Conservation (phyloP, 768 basidiomycete species). For the Xerocomellus chrysenteron region DNA sequence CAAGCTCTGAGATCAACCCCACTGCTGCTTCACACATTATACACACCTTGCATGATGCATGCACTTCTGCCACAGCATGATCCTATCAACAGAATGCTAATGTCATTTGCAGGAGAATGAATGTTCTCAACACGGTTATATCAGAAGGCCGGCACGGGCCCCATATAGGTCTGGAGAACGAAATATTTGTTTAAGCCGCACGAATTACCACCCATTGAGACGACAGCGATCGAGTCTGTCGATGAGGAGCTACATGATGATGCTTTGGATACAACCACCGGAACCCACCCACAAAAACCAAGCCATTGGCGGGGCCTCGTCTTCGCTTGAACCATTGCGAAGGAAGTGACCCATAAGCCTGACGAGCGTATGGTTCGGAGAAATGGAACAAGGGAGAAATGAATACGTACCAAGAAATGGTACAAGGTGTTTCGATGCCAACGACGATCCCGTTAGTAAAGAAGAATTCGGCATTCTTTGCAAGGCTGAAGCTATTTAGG, state of each 20-base stretch:
- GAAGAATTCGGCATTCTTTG: constrained; percentile 24
- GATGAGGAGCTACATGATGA: constrained; percentile 29
- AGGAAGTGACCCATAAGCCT: constrained; percentile 34
- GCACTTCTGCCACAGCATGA: too few relatives aligned
- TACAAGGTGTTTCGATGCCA: constrained; percentile 30
- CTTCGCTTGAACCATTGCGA: constrained; percentile 35
- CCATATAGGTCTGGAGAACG: too few relatives aligned
- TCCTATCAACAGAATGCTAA: too few relatives aligned
- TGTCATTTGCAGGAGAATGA: too few relatives aligned
- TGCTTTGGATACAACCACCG: constrained; percentile 34
- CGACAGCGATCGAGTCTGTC: neutral
- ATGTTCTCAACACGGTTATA: too few relatives aligned
- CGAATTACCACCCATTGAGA: neutral
- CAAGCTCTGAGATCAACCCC: too few relatives aligned
- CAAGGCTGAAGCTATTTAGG: constrained; percentile 22
- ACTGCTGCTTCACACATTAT: too few relatives aligned
- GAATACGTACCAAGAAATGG: constrained; percentile 18
- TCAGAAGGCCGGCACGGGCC: too few relatives aligned
- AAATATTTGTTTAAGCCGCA: neutral
- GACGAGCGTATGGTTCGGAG: neutral
- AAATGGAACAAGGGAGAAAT: neutral
- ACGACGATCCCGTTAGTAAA: constrained; percentile 31
- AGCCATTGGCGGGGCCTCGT: constrained; percentile 35
- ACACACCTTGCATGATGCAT: too few relatives aligned
- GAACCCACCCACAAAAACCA: constrained; percentile 34